Evolutionary conservation across 768 basidiomycete genomes (phyloP), one percentile per base, ranked within the genome.

Genomic region (Psilocybe azurescens): DNA sequence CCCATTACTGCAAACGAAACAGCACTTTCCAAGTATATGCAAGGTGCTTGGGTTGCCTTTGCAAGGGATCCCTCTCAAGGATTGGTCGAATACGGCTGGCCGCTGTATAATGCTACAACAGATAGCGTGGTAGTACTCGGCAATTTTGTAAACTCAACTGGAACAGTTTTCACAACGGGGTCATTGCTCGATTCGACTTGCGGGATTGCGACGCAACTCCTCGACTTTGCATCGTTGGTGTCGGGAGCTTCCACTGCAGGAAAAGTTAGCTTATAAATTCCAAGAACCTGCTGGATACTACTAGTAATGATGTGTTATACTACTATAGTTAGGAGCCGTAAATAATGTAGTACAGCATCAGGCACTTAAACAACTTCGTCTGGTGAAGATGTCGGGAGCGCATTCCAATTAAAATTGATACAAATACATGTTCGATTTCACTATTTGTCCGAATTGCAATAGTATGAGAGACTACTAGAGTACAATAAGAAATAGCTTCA

Each of bases 21-120:
- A n/a, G 64, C 69, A 28, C 67, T 80, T 32, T 74, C 78, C 1
- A 69, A 62, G 50, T 76, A 74, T 57, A 58, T 79, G 1, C 79
- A 80, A 60, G 64, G 66, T 6, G 78, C 77, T 0, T 81, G 80
- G 79, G 78, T 79, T 1, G 71, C 76, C 8, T 81, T 81, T 56
- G 79, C 79, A 10, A 72, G 74, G 13, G 70, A 80, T 63, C 77
- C 79, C 3, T 28, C 53, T 3, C 20, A 70, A 9, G 78, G 77
- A 2, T 60, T 78, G 55, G 6, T 60, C 11, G 53, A 64, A 5
- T 58, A 64, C 5, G 65, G 64, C 3, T 66, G 67, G 69, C 69
- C 67, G 9, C 47, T 58, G 46, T 61, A 65, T 32, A 60, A 58
- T 46, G 64, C 66, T 1, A 44, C 57, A 10, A 55, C 61, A 6